Base-by-base conservation (phyloP, 2,329 filamentous ascomycete species). In the Pezicula radicicola region DNA sequence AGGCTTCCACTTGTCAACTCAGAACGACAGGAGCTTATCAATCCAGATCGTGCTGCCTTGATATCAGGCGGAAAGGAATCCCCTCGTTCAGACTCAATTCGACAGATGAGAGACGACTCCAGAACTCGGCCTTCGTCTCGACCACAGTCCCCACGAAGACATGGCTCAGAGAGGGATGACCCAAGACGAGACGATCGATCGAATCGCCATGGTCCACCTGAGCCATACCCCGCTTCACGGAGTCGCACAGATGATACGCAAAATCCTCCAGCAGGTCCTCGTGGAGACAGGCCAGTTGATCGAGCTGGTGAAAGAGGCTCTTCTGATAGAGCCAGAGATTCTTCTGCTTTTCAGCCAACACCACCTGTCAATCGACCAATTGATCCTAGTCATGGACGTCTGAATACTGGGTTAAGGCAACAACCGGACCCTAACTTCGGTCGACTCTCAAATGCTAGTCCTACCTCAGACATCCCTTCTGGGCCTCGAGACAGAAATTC, bases 361-460 rank as follows among this genome's bases (percentile, higher is more conserved):
- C 71, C 64, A 33, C 54, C 66, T 43, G 47, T 64, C 25, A 53
- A 70, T 21, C 72, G 72, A 37, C 64, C 67, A 2, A 42, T 60
- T 19, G 81, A 84, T 28, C 59, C 70, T 3, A 79, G 83, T 43
- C 75, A 80, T 58, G 72, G 74, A 36, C 71, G 76, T 55, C 59
- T 75, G 18, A 72, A 65, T 47, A 30, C 51, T 12, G 36, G 37
- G 4, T 36, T 52, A 10, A 61, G 62, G 51, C 60, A 71, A 50
- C 76, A 80, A 54, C 77, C 83, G 57, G 83, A 87, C 63, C 78
- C 80, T 15, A 83, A 80, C 51, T 85, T 85, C 59, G 83, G 83
- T 27, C 79, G 83, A 2, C 71, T 87, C 45, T 85, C 81, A 55
- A 70, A 77, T 2, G 74, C 46, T 71, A 75, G 46, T 71, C 73